Evolutionary conservation across 345 rosid genomes (phyloP).

Genomic region (Rhodamnia rubescens): DNA sequence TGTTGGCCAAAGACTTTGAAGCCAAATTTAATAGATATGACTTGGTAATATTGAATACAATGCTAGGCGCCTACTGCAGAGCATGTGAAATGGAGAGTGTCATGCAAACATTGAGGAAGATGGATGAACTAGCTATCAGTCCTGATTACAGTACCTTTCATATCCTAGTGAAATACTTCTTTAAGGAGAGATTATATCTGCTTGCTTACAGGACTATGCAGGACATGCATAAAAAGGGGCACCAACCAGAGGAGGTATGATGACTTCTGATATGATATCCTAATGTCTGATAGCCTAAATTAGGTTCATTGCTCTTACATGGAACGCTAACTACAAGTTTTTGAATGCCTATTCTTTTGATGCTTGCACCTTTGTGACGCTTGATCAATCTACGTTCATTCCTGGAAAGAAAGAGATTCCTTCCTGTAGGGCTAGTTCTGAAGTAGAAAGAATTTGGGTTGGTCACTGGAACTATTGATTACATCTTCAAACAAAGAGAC

Average conservation of each 20-base stretch:
- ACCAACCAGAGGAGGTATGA: conserved; percentile 70
- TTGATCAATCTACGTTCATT: neutral
- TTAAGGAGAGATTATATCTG: conserved; percentile 62
- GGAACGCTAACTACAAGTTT: neutral
- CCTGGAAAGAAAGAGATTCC: no score
- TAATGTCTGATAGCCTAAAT: neutral
- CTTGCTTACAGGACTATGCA: conserved; percentile 70
- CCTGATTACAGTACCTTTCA: conserved; percentile 74
- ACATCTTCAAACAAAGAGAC: neutral
- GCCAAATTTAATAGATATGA: conserved; percentile 58
- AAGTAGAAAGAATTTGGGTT: no score
- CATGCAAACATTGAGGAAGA: conserved; percentile 70
- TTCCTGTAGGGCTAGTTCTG: no score
- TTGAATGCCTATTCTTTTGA: neutral
- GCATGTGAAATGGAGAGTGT: conserved; percentile 79
- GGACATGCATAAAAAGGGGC: conserved; percentile 86
- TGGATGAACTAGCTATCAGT: conserved; percentile 67
- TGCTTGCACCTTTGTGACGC: neutral
- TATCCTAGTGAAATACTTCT: conserved; percentile 73
- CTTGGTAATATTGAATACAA: conserved; percentile 66
- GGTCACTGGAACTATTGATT: neutral
- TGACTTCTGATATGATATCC: neutral
- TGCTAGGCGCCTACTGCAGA: conserved; percentile 92
- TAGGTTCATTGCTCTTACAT: neutral
- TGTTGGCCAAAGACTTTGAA: conserved; percentile 64